A percentile compares a stretch with the other conserved stretches of the same genome.
Evolutionary conservation across 2,329 filamentous ascomycete species (phyloP).

Genomic region (Bisporella sp.): DNA sequence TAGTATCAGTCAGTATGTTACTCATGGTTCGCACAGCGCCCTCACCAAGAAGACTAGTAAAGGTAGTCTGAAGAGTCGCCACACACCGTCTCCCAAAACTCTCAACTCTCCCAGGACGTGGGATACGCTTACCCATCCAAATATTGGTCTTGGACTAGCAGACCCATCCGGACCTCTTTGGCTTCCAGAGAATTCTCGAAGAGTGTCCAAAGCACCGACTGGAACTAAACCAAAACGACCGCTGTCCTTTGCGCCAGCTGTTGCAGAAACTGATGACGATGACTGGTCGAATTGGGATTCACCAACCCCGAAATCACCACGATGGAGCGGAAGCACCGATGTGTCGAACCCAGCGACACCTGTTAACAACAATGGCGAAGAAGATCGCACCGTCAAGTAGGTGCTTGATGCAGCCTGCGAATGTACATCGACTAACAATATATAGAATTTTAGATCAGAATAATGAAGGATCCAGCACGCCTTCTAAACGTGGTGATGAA

Average conservation of each 20-base stretch:
- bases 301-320: conserved; percentile 45
- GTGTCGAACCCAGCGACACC: conserved; percentile 22
- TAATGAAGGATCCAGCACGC: conserved; percentile 11
- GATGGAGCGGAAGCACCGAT: conserved; percentile 51
- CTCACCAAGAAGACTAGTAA: conserved; percentile 31
- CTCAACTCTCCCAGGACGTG: conserved; percentile 19
- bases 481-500: conserved; percentile 19
- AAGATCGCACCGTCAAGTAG: conserved; percentile 22
- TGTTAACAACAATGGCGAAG: conserved; percentile 9
- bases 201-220: neutral
- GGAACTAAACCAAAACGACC: conserved; percentile 6
- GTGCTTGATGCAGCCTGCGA: conserved; percentile 2
- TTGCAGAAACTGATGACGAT: conserved; percentile 40
- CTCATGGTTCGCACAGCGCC: conserved; percentile 19
- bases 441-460: conserved; percentile 16
- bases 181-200: neutral
- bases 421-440: conserved; percentile 11
- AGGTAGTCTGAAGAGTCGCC: conserved; percentile 18
- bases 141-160: conserved; percentile 9
- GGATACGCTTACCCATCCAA: conserved; percentile 24
- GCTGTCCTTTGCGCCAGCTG: conserved; percentile 17
- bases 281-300: conserved; percentile 62
- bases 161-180: conserved; percentile 16
- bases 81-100: conserved; percentile 14
- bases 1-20: conserved; percentile 25